phyloP scores from a whole-genome alignment of 768 basidiomycete genomes.

The Xerocomellus dryophilus region DNA sequence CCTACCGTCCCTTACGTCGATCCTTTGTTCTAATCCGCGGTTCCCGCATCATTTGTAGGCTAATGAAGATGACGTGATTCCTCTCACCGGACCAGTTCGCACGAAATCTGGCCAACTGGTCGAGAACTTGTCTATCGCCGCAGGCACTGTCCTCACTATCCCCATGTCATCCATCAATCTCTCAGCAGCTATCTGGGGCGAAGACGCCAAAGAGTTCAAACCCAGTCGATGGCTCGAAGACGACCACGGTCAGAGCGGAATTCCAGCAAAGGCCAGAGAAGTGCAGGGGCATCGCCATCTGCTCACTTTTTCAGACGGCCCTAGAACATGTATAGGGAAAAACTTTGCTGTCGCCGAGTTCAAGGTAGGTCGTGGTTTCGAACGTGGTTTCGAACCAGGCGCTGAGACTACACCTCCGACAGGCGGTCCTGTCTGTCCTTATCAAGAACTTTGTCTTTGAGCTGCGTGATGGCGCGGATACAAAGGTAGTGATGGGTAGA shows the following conservation, averaged over 20 bases:
- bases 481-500: slow-evolving; percentile 15
- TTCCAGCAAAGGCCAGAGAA: slow-evolving; percentile 33
- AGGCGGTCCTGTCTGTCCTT: slow-evolving; percentile 44
- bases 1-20: not conserved
- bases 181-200: slow-evolving; percentile 56
- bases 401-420: not conserved
- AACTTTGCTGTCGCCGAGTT: slow-evolving; percentile 44
- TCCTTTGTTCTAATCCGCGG: not conserved
- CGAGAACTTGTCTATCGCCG: slow-evolving; percentile 41
- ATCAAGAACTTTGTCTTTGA: slow-evolving; percentile 40
- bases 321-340: slow-evolving; percentile 48
- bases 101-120: slow-evolving; percentile 41
- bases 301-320: slow-evolving; percentile 51
- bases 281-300: slow-evolving; percentile 50
- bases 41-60: slow-evolving; percentile 31
- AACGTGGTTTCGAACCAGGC: not conserved
- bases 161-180: slow-evolving; percentile 49
- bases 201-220: slow-evolving; percentile 52
- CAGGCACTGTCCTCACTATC: slow-evolving; percentile 43
- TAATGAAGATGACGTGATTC: slow-evolving; percentile 54
- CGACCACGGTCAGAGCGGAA: slow-evolving; percentile 11
- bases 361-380: slow-evolving; percentile 24
- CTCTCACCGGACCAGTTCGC: slow-evolving; percentile 48
- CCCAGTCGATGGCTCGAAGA: slow-evolving; percentile 62
- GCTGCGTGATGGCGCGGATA: slow-evolving; percentile 37